Conservation (phyloP, 179 eudicot genomes). For the Sideroxylon spinosum region DNA sequence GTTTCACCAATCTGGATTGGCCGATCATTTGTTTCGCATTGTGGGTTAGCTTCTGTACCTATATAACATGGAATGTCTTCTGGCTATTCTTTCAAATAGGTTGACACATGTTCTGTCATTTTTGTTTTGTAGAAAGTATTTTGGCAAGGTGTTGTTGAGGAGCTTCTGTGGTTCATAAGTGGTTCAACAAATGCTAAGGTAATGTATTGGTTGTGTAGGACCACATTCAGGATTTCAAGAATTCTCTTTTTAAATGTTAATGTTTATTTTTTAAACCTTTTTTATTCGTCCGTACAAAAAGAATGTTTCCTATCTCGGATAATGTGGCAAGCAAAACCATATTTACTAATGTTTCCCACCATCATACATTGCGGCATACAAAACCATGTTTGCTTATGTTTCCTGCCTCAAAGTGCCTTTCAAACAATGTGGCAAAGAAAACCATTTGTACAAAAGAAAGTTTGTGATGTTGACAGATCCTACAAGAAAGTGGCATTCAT, state of each 20-base stretch:
- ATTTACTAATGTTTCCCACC: too few species aligned
- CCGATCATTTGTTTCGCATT: neutral
- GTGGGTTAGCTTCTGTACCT: neutral
- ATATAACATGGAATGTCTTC: neutral
- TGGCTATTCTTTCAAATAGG: neutral
- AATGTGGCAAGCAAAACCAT: too few species aligned
- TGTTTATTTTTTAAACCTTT: too few species aligned
- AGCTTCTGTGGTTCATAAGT: constrained; percentile 89
- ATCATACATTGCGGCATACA: too few species aligned
- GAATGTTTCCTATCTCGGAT: too few species aligned
- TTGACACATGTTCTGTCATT: neutral
- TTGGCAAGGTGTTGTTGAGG: constrained; percentile 95
- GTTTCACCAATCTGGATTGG: neutral
- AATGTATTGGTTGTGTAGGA: neutral
- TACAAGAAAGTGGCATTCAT: constrained; percentile 80
- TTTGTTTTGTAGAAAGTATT: constrained; percentile 56
- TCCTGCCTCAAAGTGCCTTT: too few species aligned
- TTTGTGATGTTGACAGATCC: constrained; percentile 15
- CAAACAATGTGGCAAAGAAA: too few species aligned
- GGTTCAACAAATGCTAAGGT: constrained; percentile 96
- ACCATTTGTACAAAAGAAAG: too few species aligned
- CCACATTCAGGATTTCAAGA: neutral
- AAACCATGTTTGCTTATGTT: too few species aligned
- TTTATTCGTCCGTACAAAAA: too few species aligned
- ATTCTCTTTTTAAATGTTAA: neutral